Percentiles rank a stretch among this genome's conserved stretches.
Evolutionary conservation across 177 flowering plant species (phyloP).

Genomic region (Tripterygium wilfordii): DNA sequence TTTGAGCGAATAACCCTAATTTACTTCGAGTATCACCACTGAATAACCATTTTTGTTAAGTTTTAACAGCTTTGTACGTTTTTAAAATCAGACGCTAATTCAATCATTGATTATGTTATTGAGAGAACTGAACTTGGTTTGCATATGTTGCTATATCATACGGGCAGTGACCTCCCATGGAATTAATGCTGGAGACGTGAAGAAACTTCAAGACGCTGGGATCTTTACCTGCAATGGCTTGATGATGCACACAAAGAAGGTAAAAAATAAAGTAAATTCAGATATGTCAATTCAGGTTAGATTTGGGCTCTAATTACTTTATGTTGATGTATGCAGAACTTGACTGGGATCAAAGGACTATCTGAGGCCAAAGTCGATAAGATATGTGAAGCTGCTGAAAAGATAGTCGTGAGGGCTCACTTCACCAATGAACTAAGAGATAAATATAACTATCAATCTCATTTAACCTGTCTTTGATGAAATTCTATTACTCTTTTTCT

Average conservation of each 20-base stretch:
- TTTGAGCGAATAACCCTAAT: too few relatives aligned
- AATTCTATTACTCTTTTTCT: constrained; percentile 2
- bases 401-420: constrained; percentile 62
- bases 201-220: constrained; percentile 97
- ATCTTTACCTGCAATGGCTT: constrained; percentile 95
- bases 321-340: constrained; percentile 30
- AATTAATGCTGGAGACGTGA: constrained; percentile 78
- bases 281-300: background rate
- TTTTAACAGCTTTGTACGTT: too few relatives aligned
- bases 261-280: too few relatives aligned
- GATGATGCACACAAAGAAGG: constrained; percentile 99
- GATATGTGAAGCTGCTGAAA: constrained; percentile 96
- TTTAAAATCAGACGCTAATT: too few relatives aligned
- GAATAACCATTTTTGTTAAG: too few relatives aligned
- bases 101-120: too few relatives aligned
- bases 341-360: constrained; percentile 93
- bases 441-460: too few relatives aligned
- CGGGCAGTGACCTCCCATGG: constrained; percentile 66
- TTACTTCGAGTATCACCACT: too few relatives aligned
- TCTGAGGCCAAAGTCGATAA: constrained; percentile 98
- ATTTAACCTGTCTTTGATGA: too few relatives aligned
- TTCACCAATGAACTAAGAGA: background rate
- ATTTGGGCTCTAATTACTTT: background rate
- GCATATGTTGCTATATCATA: background rate
- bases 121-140: too few relatives aligned